Evolutionary conservation across 805 yeast species (phyloP).

Genomic region (Candida coleopterorum): DNA sequence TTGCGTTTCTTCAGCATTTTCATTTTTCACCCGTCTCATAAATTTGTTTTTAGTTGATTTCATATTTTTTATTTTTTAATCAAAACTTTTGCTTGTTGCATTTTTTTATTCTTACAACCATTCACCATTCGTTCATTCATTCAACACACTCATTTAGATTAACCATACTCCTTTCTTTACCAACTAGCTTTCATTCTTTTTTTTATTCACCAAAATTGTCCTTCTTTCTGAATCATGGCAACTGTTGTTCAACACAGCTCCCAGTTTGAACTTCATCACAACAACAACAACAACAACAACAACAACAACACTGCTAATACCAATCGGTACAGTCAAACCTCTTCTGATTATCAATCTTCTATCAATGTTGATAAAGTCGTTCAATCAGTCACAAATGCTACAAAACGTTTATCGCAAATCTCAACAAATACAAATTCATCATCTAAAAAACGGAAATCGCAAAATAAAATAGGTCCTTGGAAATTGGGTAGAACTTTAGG

Average conservation of each 20-base stretch:
- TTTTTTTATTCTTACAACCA: background rate
- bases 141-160: background rate
- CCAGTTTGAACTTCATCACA: constrained; percentile 12
- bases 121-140: background rate
- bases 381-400: constrained; percentile 42
- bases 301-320: too few species aligned
- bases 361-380: constrained; percentile 36
- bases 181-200: constrained; percentile 10
- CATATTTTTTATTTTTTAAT: background rate
- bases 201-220: background rate
- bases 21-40: too few species aligned
- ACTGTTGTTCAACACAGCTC: constrained; percentile 21
- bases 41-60: too few species aligned
- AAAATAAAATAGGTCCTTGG: constrained; percentile 89
- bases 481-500: constrained; percentile 91
- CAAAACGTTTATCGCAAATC: constrained; percentile 48
- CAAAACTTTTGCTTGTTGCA: background rate
- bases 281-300: background rate
- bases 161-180: constrained; percentile 3
- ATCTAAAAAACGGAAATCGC: constrained; percentile 39
- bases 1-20: too few species aligned
- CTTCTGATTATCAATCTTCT: constrained; percentile 16
- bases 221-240: constrained; percentile 18
- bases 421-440: constrained; percentile 39
- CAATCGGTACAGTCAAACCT: constrained; percentile 2